Conservation (phyloP, 495 filamentous ascomycete genomes). For the Wilcoxina mikolae region DNA sequence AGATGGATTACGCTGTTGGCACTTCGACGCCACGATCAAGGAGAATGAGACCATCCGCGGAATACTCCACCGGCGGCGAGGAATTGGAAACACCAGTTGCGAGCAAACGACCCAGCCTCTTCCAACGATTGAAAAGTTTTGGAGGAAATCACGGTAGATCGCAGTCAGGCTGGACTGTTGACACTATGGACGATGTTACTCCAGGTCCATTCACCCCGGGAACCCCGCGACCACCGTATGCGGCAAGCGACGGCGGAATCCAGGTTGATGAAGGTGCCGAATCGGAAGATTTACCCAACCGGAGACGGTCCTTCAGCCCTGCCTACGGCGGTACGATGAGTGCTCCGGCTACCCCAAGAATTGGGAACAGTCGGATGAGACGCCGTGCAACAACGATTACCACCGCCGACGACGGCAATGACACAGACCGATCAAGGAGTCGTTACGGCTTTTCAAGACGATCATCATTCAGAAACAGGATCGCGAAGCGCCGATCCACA, state of each 20-base stretch:
- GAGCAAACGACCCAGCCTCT: slow-evolving; percentile 21
- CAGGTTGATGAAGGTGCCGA: slow-evolving; percentile 4
- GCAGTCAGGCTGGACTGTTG: slow-evolving; percentile 25
- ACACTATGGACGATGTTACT: slow-evolving; percentile 18
- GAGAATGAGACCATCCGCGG: slow-evolving; percentile 12
- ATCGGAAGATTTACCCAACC: slow-evolving; percentile 1
- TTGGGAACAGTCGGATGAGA: slow-evolving; percentile 9
- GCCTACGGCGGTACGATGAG: slow-evolving; percentile 8
- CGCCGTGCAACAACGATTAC: slow-evolving; percentile 24
- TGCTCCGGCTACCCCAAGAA: slow-evolving; percentile 6
- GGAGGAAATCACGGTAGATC: slow-evolving; percentile 19
- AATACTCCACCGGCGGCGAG: slow-evolving; percentile 19
- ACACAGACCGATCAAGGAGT: slow-evolving; percentile 2
- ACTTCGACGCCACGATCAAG: slow-evolving; percentile 14
- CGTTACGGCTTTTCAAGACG: slow-evolving; percentile 1
- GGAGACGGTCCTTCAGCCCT: slow-evolving; percentile 16
- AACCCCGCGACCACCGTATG: neutral
- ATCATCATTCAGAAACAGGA: slow-evolving; percentile 5
- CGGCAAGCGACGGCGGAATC: neutral
- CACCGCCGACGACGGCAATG: slow-evolving; percentile 15
- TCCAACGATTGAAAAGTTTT: slow-evolving; percentile 23
- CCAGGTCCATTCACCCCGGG: slow-evolving; percentile 8
- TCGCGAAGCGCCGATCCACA: slow-evolving; percentile 5
- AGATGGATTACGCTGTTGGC: slow-evolving; percentile 13
- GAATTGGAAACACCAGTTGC: slow-evolving; percentile 24